Base-by-base conservation (phyloP, 2,329 filamentous ascomycete species). In the Rhynchosporium graminicola region DNA sequence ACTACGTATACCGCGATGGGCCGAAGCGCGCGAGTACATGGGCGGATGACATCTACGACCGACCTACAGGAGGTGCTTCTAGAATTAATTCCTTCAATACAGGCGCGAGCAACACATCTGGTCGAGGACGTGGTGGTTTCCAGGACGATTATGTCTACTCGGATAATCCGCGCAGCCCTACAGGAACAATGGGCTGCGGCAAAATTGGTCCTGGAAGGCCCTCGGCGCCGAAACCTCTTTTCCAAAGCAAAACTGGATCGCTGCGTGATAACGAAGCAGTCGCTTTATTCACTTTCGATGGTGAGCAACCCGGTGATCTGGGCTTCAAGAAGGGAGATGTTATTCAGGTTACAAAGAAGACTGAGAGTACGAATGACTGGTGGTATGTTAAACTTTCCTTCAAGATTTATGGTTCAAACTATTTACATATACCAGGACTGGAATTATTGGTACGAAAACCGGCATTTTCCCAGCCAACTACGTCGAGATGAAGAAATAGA, bases 291-390 rank as follows among this genome's bases (percentile, higher is more conserved):
- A 97, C 91, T 2, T 99, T 99, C 74, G 94, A 98, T 66, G 88
- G 92, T 0, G 94, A 97, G 72, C 93, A 97, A 76, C 87, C 92
- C 0, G 94, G 94, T 4, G 94, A 99, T 75, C 76, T 98, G 61
- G 91, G 89, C 0, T 99, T 99, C 78, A 97, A 96, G 80, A 99
- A 99, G 82, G 95, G 95, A 26, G 95, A 99, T 36, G 77, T 98
- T 61, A 97, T 99, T 68, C 97, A 92, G 0, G 92, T 99, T 62
- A 76, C 96, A 62, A 97, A 99, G 80, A 90, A 90, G 77, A 98
- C 94, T 4, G 91, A 98, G 4, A 97, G 90, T 70, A 90, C 91
- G 63, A 93, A 92, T 62, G 94, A 98, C 76, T 98, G 94, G 94
- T 98, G 94, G 87, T 89, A 81, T 70, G 86, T 83, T 31, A 3